Evolutionary conservation across 148 eudicot genomes (phyloP), one percentile per base, ranked within the genome.

Genomic region (Rheum nobile): DNA sequence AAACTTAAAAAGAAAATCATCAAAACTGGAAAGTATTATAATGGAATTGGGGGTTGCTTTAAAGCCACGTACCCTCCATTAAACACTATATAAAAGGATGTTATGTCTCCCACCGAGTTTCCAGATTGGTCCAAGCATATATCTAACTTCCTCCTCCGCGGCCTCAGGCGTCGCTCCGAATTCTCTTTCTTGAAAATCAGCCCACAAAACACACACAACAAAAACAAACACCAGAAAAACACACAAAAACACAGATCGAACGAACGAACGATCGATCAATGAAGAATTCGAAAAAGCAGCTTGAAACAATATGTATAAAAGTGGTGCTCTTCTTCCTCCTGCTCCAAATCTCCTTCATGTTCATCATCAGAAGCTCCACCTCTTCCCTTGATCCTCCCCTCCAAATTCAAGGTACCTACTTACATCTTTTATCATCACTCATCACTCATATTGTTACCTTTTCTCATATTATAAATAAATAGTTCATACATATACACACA

Each of bases 321-420:
- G 61, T 76, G 42, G 74, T 43, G 26, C 63, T 79, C 43, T 46
- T 76, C 42, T 22, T 79, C 39, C 19, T 31, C 4, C 57, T n/a
- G n/a, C n/a, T 82, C 26, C 84, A 79, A 29, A 37, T 82, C 54
- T 57, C 55, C 48, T 41, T 79, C 44, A 31, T 76, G 73, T 24
- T 76, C 46, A 37, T 79, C 73, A 19, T 76, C 16, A 76, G 77
- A 76, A 69, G 70, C 41, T 52, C 79, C 34, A 48, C 72, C 38
- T 31, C 75, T 52, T 44, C 75, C 17, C 21, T 21, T 65, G 4
- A 6, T 37, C 68, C 37, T 61, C 37, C 17, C 68, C 68, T 32
- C 39, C 70, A 31, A 13, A 67, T 48, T 44, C 79, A 76, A 78
- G 84, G 84, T 82, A 82, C 34, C 34, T 2, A 24, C 29, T 26